Conservation (phyloP, 106 monocot genomes). For the Agapanthus africanus region DNA sequence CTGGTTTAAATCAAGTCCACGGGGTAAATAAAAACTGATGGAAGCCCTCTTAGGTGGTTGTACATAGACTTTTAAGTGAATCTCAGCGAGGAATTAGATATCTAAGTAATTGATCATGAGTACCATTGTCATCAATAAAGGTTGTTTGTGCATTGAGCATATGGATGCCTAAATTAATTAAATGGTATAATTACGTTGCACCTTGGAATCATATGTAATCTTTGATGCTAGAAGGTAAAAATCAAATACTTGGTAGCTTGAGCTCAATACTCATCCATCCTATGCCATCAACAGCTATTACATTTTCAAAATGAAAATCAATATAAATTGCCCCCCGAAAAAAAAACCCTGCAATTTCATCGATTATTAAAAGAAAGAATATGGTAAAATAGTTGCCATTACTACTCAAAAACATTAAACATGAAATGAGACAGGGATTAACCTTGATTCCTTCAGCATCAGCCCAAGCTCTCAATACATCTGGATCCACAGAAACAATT, state of each 20-base stretch:
- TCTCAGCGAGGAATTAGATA: no score
- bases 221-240: not conserved
- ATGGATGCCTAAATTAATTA: no score
- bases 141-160: no score
- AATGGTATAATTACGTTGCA: no score
- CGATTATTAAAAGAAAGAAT: not conserved
- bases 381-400: not conserved
- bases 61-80: no score
- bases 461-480: constrained; percentile 18
- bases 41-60: no score
- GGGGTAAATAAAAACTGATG: no score
- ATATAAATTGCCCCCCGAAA: not conserved
- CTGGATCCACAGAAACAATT: constrained; percentile 18
- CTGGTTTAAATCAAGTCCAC: no score
- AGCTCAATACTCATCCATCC: not conserved
- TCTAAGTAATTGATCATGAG: no score
- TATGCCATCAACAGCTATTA: not conserved
- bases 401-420: not conserved
- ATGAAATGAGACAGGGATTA: not conserved
- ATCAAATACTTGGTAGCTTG: not conserved
- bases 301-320: not conserved
- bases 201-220: no score
- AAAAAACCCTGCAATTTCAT: not conserved
- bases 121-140: no score
- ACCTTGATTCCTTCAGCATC: constrained; percentile 18